phyloP scores from a whole-genome alignment of 345 rosid species.

The Eutrema japonicum region DNA sequence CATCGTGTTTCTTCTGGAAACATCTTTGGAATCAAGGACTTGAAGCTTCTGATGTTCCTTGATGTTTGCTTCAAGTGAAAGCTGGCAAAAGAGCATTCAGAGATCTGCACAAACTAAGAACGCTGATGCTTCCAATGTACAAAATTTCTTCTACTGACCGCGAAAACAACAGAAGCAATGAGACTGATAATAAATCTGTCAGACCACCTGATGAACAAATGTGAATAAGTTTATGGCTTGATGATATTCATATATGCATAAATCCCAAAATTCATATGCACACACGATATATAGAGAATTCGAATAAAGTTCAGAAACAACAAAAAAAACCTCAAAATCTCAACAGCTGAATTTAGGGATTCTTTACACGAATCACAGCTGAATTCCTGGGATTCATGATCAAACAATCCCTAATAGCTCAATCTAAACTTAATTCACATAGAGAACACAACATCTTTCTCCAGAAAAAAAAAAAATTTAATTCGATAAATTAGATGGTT shows the following conservation, averaged over 20 bases:
- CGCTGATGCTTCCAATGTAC: conserved; percentile 13
- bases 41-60: conserved; percentile 35
- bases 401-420: background rate
- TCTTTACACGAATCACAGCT: background rate
- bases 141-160: background rate
- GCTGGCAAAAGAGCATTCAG: conserved; percentile 16
- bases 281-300: background rate
- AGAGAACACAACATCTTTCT: background rate
- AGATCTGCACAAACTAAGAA: conserved; percentile 4
- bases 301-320: background rate
- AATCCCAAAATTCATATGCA: background rate
- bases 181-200: background rate
- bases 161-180: background rate
- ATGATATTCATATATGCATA: background rate
- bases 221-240: background rate
- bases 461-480: background rate
- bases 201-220: background rate
- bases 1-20: conserved; percentile 54
- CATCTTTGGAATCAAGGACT: conserved; percentile 28
- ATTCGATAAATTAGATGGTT: conserved; percentile 5
- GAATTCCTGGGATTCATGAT: background rate
- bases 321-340: background rate
- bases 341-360: background rate
- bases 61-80: conserved; percentile 30
- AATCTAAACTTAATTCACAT: conserved; percentile 13